Base-by-base conservation (phyloP, 768 basidiomycete species). In the Boletus coccyginus region DNA sequence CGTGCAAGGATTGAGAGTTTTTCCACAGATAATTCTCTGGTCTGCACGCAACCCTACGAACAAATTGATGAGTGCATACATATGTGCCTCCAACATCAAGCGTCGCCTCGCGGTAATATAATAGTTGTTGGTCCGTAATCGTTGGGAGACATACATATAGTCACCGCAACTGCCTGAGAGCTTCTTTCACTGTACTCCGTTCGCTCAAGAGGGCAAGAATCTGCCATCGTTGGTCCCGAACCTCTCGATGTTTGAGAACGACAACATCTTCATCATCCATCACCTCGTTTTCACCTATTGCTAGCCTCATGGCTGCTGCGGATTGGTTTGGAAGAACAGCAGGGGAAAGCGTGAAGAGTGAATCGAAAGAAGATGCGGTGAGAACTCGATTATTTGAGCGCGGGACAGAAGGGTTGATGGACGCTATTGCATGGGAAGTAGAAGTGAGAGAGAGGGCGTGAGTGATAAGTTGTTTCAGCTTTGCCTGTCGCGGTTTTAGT, bases 381-480 rank as follows among this genome's bases (percentile, higher is more conserved):
- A 92, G 82, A 9, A 87, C 64, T 63, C 68, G 72, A 52, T 66
- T 72, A 36, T 64, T 72, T 49, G 73, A 73, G 52, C 70, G 73
- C n/a, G 73, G 70, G 5, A 60, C 61, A 16, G 87, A 83, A 0
- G 88, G 84, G 11, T 76, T 78, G 46, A 93, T 90, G 46, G 90
- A 92, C 8, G 85, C 81, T 61, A 91, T 86, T 31, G 88, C 84
- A 61, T 87, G 83, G 7, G 90, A 92, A 9, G 84, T 80, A 1
- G 88, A 84, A 3, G 89, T 91, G 11, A 92, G 74, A 3, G 89
- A 86, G 32, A 93, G 70, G 6, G 90, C 88, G 62, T 88, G 88
- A 1, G 86, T 89, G 60, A 93, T 87, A 29, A 92, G 81, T 55
- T 92, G 88, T 66, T 93, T 93, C 5, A 93, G 78, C 67, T 90